Conservation (phyloP, 2,329 filamentous ascomycete genomes). For the Calonectria montana region DNA sequence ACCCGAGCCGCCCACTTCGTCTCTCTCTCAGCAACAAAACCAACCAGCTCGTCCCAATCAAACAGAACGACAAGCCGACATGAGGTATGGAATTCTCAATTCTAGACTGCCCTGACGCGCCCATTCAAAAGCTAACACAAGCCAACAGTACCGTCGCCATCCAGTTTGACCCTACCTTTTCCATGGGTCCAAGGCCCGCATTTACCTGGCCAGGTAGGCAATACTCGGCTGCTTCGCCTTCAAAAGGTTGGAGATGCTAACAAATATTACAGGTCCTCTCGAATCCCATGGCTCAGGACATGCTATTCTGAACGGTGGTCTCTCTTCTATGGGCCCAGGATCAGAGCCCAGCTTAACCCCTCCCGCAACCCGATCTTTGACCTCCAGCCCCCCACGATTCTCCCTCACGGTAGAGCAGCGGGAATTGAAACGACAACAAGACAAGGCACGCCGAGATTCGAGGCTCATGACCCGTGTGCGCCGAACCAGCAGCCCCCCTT, state of each 20-base stretch:
- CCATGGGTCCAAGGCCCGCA: conserved; percentile 62
- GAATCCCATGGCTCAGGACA: conserved; percentile 47
- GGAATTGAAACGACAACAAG: conserved; percentile 70
- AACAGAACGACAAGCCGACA: conserved; percentile 29
- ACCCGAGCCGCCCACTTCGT: conserved; percentile 31
- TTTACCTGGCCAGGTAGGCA: conserved; percentile 63
- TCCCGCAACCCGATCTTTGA: conserved; percentile 63
- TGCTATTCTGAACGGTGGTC: conserved; percentile 57
- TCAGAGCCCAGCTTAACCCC: conserved; percentile 65
- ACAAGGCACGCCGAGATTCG: conserved; percentile 68
- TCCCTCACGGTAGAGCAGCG: conserved; percentile 69
- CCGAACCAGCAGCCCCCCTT: conserved; percentile 61
- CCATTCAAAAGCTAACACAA: conserved; percentile 28
- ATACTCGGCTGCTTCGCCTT: background rate
- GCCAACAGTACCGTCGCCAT: conserved; percentile 59
- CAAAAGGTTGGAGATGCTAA: conserved; percentile 3
- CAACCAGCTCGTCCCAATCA: conserved; percentile 21
- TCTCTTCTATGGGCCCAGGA: conserved; percentile 57
- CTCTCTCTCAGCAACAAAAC: conserved; percentile 32
- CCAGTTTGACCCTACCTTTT: conserved; percentile 63
- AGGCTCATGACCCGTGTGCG: conserved; percentile 64
- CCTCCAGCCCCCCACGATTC: conserved; percentile 67
- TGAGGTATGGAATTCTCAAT: conserved; percentile 35
- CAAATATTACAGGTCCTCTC: conserved; percentile 42
- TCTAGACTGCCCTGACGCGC: background rate